Conservation (phyloP, 2,329 filamentous ascomycete genomes). For the Curvularia sp. region DNA sequence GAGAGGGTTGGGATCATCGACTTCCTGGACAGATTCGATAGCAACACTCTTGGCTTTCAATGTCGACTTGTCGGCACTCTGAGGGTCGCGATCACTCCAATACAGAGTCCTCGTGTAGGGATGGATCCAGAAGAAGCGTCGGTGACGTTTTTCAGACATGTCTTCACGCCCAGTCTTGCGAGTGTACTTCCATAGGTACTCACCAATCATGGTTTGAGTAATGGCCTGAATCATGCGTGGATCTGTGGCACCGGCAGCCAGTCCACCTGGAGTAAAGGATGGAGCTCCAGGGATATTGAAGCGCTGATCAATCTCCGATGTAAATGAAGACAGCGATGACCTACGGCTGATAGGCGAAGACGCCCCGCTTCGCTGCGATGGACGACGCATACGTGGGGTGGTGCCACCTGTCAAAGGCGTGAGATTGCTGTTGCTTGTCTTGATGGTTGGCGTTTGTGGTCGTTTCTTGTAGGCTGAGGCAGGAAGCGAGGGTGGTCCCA, state of each 20-base stretch:
- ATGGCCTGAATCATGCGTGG: conserved; percentile 99
- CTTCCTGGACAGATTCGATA: conserved; percentile 90
- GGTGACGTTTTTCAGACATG: conserved; percentile 87
- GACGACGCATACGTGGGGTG: conserved; percentile 60
- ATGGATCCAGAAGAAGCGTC: conserved; percentile 98
- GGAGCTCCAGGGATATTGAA: conserved; percentile 71
- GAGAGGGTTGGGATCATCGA: conserved; percentile 93
- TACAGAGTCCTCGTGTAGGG: conserved; percentile 96
- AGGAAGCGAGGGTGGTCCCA: conserved; percentile 86
- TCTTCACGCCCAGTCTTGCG: conserved; percentile 89
- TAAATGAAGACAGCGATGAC: conserved; percentile 94
- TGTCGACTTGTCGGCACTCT: conserved; percentile 76
- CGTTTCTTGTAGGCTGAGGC: conserved; percentile 72
- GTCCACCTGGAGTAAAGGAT: conserved; percentile 61
- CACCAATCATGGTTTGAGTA: conserved; percentile 99
- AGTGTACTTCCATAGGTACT: conserved; percentile 99
- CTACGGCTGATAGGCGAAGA: conserved; percentile 66
- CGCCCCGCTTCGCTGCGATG: conserved; percentile 56
- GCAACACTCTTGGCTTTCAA: conserved; percentile 86
- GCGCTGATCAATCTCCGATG: conserved; percentile 87
- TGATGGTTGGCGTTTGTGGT: conserved; percentile 51
- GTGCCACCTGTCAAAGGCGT: conserved; percentile 58
- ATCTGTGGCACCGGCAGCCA: conserved; percentile 75
- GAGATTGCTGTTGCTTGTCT: conserved; percentile 53
- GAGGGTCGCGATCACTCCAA: conserved; percentile 92